Percentiles rank a stretch among this genome's conserved stretches.
Evolutionary conservation across 441 rosid species (phyloP).

Genomic region (Gossypium davidsonii): DNA sequence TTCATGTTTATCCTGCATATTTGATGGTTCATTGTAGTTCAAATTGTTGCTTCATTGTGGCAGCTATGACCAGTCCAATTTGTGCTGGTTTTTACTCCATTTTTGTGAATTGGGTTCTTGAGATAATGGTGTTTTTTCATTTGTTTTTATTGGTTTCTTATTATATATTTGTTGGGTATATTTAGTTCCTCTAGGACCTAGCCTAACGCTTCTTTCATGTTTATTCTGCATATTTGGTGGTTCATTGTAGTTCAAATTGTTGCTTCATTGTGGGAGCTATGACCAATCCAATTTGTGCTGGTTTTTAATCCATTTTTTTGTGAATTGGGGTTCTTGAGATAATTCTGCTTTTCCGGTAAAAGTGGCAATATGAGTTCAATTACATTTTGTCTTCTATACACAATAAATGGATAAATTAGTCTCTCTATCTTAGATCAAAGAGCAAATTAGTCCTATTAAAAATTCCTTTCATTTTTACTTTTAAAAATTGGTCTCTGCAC

Average conservation of each 20-base stretch:
- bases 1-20: not conserved
- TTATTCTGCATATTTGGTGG: not conserved
- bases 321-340: no score
- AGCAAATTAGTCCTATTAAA: no score
- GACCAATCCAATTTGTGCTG: no score
- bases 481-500: not conserved
- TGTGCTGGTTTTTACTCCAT: no score
- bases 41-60: not conserved
- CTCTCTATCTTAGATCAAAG: no score
- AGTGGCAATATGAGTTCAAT: no score
- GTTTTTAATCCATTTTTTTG: no score
- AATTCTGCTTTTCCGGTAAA: not conserved
- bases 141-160: not conserved
- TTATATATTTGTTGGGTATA: not conserved
- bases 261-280: not conserved
- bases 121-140: not conserved
- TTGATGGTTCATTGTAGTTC: not conserved
- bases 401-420: no score
- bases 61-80: no score
- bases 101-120: no score
- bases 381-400: no score
- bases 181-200: not conserved
- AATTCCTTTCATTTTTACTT: not conserved
- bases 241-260: not conserved
- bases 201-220: not conserved